These are phyloP conservation scores for Caloboletus inedulis DNA, from an alignment of 1,284 basidiomycete genomes.

Conservation along the genomic window DNA sequence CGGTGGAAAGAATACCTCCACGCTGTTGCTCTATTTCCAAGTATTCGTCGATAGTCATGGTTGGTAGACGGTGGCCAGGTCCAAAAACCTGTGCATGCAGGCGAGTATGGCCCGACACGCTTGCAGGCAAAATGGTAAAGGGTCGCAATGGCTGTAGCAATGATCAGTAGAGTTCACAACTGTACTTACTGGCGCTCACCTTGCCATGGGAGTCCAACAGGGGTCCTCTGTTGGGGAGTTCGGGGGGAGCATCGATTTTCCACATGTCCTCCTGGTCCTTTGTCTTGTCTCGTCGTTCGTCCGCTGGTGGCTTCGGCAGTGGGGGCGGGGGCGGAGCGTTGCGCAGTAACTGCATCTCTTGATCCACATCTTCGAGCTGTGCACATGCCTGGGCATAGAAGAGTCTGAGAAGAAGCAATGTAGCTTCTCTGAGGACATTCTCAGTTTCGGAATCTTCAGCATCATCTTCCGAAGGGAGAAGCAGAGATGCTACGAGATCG, in stretches of 20 bases:
- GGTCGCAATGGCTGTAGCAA: constrained; percentile 68
- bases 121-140: constrained; percentile 87
- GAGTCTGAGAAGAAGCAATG: constrained; percentile 70
- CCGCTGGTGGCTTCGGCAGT: constrained; percentile 30
- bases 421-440: constrained; percentile 63
- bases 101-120: constrained; percentile 61
- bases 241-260: constrained; percentile 65
- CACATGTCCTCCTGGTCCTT: constrained; percentile 61
- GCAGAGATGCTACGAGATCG: constrained; percentile 59
- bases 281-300: constrained; percentile 38
- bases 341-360: constrained; percentile 73
- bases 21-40: constrained; percentile 80
- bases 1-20: constrained; percentile 85
- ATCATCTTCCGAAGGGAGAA: constrained; percentile 47
- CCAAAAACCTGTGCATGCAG: constrained; percentile 83
- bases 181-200: constrained; percentile 39
- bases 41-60: constrained; percentile 97
- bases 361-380: constrained; percentile 65
- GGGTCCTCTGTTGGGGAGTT: constrained; percentile 54
- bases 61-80: constrained; percentile 84
- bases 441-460: constrained; percentile 61
- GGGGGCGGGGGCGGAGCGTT: constrained; percentile 49
- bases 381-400: constrained; percentile 68
- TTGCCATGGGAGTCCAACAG: constrained; percentile 74
- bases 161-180: constrained; percentile 4